phyloP scores from a whole-genome alignment of 2,329 filamentous ascomycete genomes.

The Trichophyton benhamiae region DNA sequence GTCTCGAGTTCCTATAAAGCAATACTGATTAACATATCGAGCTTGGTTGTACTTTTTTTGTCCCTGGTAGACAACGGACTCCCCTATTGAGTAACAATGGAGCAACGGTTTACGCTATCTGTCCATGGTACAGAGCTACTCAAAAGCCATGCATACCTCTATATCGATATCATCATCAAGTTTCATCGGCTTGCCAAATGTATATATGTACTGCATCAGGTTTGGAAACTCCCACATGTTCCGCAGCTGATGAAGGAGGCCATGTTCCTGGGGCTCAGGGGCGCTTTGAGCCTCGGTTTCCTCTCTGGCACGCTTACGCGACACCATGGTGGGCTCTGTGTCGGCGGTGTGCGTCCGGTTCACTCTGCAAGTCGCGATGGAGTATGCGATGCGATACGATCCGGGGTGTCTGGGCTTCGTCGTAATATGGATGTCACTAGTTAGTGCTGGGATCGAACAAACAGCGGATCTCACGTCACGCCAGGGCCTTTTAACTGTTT shows the following conservation, averaged over 20 bases:
- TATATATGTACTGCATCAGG: constrained; percentile 81
- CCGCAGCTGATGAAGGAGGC: constrained; percentile 55
- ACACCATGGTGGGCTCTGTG: constrained; percentile 30
- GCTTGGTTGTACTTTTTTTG: not conserved
- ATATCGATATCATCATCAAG: constrained; percentile 81
- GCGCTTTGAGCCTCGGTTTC: constrained; percentile 40
- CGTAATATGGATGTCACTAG: not conserved
- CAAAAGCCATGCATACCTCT: constrained; percentile 50
- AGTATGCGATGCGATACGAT: not conserved
- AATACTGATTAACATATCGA: not conserved
- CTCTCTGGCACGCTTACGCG: constrained; percentile 45
- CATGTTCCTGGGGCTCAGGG: constrained; percentile 22
- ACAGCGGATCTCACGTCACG: not conserved
- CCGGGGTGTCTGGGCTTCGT: not conserved
- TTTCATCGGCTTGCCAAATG: constrained; percentile 81
- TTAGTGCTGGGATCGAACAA: not conserved
- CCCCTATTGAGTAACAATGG: not conserved
- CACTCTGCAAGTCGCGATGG: not conserved
- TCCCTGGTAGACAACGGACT: not conserved
- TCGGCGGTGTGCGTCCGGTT: not conserved
- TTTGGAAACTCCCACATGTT: constrained; percentile 96
- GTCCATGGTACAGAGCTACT: not conserved
- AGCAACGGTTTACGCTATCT: not conserved
- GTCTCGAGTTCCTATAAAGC: constrained; percentile 63
- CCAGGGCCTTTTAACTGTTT: not conserved